Percentiles rank a stretch among this genome's conserved stretches.
Conservation (phyloP, 2,329 filamentous ascomycete species). For the Aspergillus tanneri region DNA sequence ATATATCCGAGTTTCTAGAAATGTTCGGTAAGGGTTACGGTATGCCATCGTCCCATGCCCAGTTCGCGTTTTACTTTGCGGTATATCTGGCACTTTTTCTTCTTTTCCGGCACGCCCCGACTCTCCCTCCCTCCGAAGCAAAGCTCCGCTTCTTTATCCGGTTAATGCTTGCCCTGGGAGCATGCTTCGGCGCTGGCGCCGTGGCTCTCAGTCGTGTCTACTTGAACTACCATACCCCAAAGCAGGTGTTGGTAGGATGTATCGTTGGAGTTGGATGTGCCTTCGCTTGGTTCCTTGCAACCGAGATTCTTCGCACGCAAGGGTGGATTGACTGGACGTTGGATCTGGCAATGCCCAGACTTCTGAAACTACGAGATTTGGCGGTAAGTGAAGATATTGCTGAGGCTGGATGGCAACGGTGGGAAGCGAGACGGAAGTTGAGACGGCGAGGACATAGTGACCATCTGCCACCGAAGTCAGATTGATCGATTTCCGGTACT, state of each 20-base stretch:
- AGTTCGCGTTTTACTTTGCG: slow-evolving; percentile 91
- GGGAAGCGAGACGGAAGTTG: slow-evolving; percentile 60
- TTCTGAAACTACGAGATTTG: slow-evolving; percentile 76
- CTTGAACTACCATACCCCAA: slow-evolving; percentile 84
- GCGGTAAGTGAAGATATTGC: slow-evolving; percentile 83
- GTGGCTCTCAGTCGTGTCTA: slow-evolving; percentile 86
- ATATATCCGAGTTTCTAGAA: slow-evolving; percentile 41
- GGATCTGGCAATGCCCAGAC: slow-evolving; percentile 62
- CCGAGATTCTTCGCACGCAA: slow-evolving; percentile 61
- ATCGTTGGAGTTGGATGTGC: slow-evolving; percentile 70
- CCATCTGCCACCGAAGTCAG: slow-evolving; percentile 25
- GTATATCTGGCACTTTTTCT: slow-evolving; percentile 82
- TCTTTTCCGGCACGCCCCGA: slow-evolving; percentile 72
- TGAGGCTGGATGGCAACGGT: slow-evolving; percentile 91
- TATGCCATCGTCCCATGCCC: slow-evolving; percentile 93
- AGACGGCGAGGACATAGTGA: slow-evolving; percentile 28
- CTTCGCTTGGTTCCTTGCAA: slow-evolving; percentile 74
- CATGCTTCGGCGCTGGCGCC: slow-evolving; percentile 60
- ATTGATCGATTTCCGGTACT: slow-evolving; percentile 19
- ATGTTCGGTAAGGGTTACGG: slow-evolving; percentile 90
- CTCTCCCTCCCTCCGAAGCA: slow-evolving; percentile 44
- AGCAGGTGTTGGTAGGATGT: slow-evolving; percentile 80
- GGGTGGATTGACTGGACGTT: slow-evolving; percentile 73
- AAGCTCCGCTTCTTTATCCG: slow-evolving; percentile 54
- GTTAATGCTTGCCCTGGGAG: slow-evolving; percentile 55